phyloP scores from a whole-genome alignment of 2,329 filamentous ascomycete species.

The Exophiala lecanii-corni region DNA sequence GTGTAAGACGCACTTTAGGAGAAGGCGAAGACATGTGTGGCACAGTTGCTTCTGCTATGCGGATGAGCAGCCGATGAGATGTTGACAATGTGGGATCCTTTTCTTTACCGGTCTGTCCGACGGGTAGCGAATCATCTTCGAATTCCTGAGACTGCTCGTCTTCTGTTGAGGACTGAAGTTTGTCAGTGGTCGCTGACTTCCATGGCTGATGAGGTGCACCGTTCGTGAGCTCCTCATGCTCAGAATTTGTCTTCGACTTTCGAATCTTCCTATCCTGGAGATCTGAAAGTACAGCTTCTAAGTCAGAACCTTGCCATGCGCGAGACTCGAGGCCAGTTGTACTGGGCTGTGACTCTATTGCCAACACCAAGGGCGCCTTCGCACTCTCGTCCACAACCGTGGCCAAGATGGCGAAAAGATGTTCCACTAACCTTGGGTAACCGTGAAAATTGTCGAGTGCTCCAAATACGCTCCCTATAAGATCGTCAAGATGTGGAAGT shows the following conservation, averaged over 20 bases:
- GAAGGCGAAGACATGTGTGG: constrained; percentile 86
- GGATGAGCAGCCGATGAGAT: constrained; percentile 74
- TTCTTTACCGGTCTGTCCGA: constrained; percentile 27
- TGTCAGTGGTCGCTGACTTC: constrained; percentile 22
- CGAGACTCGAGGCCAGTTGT: not conserved
- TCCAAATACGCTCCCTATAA: constrained; percentile 84
- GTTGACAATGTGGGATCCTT: constrained; percentile 53
- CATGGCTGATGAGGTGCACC: constrained; percentile 29
- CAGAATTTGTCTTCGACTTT: constrained; percentile 25
- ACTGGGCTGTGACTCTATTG: constrained; percentile 32
- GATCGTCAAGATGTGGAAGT: constrained; percentile 85
- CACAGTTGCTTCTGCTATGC: constrained; percentile 78
- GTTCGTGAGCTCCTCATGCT: constrained; percentile 17
- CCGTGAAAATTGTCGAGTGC: constrained; percentile 94
- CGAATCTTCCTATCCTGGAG: constrained; percentile 34
- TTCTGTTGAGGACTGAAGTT: constrained; percentile 21
- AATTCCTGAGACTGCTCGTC: constrained; percentile 18
- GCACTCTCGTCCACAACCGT: constrained; percentile 80
- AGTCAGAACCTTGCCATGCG: constrained; percentile 23
- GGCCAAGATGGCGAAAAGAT: constrained; percentile 74
- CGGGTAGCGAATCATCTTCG: constrained; percentile 2
- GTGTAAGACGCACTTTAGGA: constrained; percentile 68
- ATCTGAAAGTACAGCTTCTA: constrained; percentile 32
- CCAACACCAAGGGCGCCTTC: constrained; percentile 47
- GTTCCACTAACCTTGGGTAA: constrained; percentile 79